Evolutionary conservation across 768 basidiomycete genomes (phyloP).

Genomic region (Mycena venus): DNA sequence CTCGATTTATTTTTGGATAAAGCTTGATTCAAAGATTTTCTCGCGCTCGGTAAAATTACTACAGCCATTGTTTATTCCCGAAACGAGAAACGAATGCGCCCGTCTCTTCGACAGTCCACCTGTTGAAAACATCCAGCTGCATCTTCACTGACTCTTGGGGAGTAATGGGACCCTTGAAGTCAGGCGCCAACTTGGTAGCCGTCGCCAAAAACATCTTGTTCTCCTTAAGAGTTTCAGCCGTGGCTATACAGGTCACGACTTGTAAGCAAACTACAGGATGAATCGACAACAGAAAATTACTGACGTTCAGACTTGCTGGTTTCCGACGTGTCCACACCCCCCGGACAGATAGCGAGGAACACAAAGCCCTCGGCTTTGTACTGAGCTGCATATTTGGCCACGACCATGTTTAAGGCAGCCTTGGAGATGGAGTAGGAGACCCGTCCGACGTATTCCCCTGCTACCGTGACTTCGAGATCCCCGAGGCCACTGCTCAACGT

Average conservation of each 20-base stretch:
- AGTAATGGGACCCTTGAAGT: constrained; percentile 15
- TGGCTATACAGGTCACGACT: neutral
- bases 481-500: constrained; percentile 46
- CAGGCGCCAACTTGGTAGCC: neutral
- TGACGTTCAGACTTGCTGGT: neutral
- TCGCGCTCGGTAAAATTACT: no score
- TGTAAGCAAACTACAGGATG: neutral
- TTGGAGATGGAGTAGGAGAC: constrained; percentile 52
- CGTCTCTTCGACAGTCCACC: constrained; percentile 2
- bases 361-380: constrained; percentile 48
- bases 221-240: neutral
- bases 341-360: constrained; percentile 55
- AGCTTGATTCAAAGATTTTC: no score
- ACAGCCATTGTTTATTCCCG: constrained; percentile 24
- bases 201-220: neutral
- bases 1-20: no score
- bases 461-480: constrained; percentile 42
- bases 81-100: constrained; percentile 26
- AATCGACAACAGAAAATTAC: neutral
- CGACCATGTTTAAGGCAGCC: constrained; percentile 51
- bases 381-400: constrained; percentile 51
- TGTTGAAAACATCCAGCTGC: constrained; percentile 8
- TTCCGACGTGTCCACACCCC: constrained; percentile 47
- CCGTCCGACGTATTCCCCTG: constrained; percentile 3
- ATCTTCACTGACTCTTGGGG: constrained; percentile 10